Percentiles rank a stretch among this genome's conserved stretches.
Evolutionary conservation across 1,284 basidiomycete genomes (phyloP).

Genomic region (Ustilago esculenta): DNA sequence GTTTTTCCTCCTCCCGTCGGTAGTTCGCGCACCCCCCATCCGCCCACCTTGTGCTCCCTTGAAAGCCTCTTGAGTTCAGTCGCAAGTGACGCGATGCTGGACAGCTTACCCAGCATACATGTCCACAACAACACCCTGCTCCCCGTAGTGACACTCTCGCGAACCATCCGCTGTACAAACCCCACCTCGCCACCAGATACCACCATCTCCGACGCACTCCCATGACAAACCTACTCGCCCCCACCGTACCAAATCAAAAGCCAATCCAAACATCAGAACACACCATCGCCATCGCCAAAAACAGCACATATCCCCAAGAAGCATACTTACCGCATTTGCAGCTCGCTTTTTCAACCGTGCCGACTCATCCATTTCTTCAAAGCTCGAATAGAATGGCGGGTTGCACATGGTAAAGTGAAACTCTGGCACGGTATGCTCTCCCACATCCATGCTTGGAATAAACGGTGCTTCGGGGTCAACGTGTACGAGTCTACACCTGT

Average conservation of each 20-base stretch:
- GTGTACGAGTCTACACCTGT: slow-evolving; percentile 71
- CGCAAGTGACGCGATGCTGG: slow-evolving; percentile 76
- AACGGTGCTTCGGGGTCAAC: slow-evolving; percentile 70
- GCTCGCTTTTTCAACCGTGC: slow-evolving; percentile 23
- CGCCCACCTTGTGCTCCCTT: slow-evolving; percentile 69
- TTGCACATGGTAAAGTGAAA: slow-evolving; percentile 83
- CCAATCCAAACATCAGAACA: no score
- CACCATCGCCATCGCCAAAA: no score
- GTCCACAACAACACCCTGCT: slow-evolving; percentile 77
- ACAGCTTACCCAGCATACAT: slow-evolving; percentile 86
- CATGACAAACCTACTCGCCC: slow-evolving; percentile 71
- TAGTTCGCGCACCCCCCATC: slow-evolving; percentile 84
- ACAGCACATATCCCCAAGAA: no score
- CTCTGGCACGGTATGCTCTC: background rate
- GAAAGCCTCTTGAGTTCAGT: slow-evolving; percentile 71
- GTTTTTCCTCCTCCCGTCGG: slow-evolving; percentile 79
- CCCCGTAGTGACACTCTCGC: slow-evolving; percentile 75
- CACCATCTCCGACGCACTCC: slow-evolving; percentile 84
- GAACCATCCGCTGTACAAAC: slow-evolving; percentile 82
- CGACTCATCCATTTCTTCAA: slow-evolving; percentile 73
- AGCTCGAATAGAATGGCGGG: slow-evolving; percentile 86
- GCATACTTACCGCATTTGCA: slow-evolving; percentile 32
- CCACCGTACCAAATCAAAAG: background rate
- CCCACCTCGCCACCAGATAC: slow-evolving; percentile 82
- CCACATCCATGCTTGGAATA: slow-evolving; percentile 68